phyloP scores from a whole-genome alignment of 2,329 filamentous ascomycete genomes.

The Paradendryphiella salina region DNA sequence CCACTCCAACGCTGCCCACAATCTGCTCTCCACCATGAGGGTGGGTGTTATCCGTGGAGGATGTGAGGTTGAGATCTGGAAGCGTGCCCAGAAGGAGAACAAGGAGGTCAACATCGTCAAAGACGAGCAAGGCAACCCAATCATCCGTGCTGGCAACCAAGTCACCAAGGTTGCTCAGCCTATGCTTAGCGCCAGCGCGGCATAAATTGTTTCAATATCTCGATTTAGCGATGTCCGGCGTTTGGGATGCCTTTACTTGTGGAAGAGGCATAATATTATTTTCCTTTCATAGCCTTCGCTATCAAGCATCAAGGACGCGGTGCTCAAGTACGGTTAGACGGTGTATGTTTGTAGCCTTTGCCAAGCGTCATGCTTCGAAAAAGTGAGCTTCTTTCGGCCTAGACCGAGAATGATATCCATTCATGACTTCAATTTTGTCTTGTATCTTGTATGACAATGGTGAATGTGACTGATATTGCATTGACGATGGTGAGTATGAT shows the following conservation, averaged over 20 bases:
- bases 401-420: slow-evolving; percentile 27
- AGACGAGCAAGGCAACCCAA: slow-evolving; percentile 77
- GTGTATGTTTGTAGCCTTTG: slow-evolving; percentile 35
- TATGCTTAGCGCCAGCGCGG: slow-evolving; percentile 80
- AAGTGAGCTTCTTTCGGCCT: slow-evolving; percentile 23
- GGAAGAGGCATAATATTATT: slow-evolving; percentile 30
- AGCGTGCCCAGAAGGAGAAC: slow-evolving; percentile 50
- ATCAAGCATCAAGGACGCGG: slow-evolving; percentile 22
- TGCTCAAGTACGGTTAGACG: slow-evolving; percentile 34
- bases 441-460: no score
- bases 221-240: slow-evolving; percentile 40
- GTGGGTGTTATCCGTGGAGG: slow-evolving; percentile 51
- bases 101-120: slow-evolving; percentile 80
- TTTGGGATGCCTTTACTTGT: slow-evolving; percentile 31
- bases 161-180: slow-evolving; percentile 81
- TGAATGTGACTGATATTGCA: background rate
- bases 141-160: slow-evolving; percentile 83
- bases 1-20: slow-evolving; percentile 50
- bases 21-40: slow-evolving; percentile 23
- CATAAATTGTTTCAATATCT: slow-evolving; percentile 52
- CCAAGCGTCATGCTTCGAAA: slow-evolving; percentile 24
- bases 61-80: slow-evolving; percentile 52
- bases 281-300: slow-evolving; percentile 37
- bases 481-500: background rate
- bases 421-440: slow-evolving; percentile 4